Evolutionary conservation across 805 yeast species (phyloP).

Genomic region (Metschnikowia shivogae): DNA sequence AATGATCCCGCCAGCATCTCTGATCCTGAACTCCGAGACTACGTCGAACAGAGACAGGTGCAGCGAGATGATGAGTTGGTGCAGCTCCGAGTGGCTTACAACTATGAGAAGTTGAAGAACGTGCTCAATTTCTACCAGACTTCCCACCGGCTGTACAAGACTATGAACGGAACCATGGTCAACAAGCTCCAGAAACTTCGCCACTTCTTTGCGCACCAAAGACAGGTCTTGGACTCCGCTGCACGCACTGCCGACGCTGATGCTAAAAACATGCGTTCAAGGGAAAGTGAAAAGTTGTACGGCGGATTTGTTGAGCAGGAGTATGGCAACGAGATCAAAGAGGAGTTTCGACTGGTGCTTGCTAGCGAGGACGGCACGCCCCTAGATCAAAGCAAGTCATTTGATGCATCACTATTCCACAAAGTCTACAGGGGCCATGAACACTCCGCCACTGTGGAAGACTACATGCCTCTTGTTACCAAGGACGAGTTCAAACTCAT

Average conservation of each 20-base stretch:
- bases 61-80: constrained; percentile 32
- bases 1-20: constrained; percentile 14
- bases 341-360: constrained; percentile 18
- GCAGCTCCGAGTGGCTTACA: constrained; percentile 26
- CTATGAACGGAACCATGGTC: constrained; percentile 24
- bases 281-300: constrained; percentile 27
- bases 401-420: constrained; percentile 12
- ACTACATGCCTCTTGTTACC: constrained; percentile 40
- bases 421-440: constrained; percentile 9
- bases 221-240: constrained; percentile 15
- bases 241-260: constrained; percentile 19
- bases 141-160: constrained; percentile 31
- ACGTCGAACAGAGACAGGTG: constrained; percentile 18
- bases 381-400: constrained; percentile 2
- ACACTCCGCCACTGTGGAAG: constrained; percentile 27
- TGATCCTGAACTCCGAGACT: constrained; percentile 28
- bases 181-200: constrained; percentile 37
- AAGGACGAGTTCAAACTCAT: constrained; percentile 35
- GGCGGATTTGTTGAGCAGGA: constrained; percentile 27
- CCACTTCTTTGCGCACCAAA: constrained; percentile 37
- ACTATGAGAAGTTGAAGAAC: constrained; percentile 31
- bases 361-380: constrained; percentile 13
- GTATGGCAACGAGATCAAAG: constrained; percentile 28
- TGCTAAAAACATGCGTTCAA: constrained; percentile 12
- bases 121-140: constrained; percentile 34